A percentile compares a stretch with the other conserved stretches of the same genome.
phyloP scores from a whole-genome alignment of 176 grass and related monocot species.

The Alopecurus myosuroides region DNA sequence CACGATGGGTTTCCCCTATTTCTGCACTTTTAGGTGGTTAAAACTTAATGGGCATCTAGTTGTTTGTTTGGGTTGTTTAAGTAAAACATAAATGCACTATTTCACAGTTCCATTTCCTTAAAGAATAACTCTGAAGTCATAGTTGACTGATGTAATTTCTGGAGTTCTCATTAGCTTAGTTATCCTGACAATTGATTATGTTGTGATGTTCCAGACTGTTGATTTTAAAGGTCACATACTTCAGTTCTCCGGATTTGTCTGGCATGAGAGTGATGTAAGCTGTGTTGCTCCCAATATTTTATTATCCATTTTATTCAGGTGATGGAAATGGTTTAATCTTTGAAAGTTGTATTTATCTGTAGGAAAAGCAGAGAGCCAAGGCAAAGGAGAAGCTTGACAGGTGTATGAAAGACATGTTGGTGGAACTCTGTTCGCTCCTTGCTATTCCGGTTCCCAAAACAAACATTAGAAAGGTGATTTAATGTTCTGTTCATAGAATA shows the following conservation, averaged over 20 bases:
- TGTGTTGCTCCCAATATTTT: conserved; percentile 1
- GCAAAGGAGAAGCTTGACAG: conserved; percentile 98
- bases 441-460: conserved; percentile 78
- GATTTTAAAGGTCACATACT: conserved; percentile 73
- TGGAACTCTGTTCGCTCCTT: conserved; percentile 84
- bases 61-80: conserved; percentile 18
- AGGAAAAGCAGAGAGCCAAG: conserved; percentile 97
- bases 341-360: conserved; percentile 29
- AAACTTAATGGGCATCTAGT: conserved; percentile 2
- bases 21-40: neutral
- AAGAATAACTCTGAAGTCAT: neutral
- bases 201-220: conserved; percentile 40
- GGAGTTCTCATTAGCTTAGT: neutral
- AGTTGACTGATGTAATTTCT: conserved; percentile 3
- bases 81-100: neutral
- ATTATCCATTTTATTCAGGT: conserved; percentile 1
- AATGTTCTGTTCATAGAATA: conserved; percentile 23
- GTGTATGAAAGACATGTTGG: conserved; percentile 70
- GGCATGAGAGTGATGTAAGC: conserved; percentile 75
- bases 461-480: conserved; percentile 66
- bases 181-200: conserved; percentile 1
- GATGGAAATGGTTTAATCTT: conserved; percentile 18
- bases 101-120: conserved; percentile 11
- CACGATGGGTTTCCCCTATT: neutral
- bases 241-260: conserved; percentile 73